Percentiles rank a stretch among this genome's conserved stretches.
Conservation (phyloP, 805 yeast genomes). For the Myxozyma udenii region DNA sequence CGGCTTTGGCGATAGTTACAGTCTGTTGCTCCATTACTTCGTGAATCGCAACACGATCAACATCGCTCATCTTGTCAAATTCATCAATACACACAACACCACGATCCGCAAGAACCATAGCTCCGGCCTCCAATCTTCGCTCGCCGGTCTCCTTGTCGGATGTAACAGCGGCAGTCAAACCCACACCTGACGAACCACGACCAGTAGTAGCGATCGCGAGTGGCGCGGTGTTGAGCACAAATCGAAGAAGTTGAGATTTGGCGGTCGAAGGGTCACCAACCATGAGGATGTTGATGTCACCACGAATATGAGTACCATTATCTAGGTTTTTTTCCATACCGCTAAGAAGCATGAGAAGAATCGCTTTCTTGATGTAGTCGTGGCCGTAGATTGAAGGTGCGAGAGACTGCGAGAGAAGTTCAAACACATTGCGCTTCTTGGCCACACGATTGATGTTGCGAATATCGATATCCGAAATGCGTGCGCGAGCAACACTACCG, state of each 20-base stretch:
- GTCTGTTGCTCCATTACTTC: conserved; percentile 99
- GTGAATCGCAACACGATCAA: conserved; percentile 95
- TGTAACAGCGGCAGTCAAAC: conserved; percentile 98
- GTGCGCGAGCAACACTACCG: conserved; percentile 63
- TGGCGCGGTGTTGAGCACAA: conserved; percentile 91
- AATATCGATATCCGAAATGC: conserved; percentile 74
- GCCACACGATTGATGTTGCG: conserved; percentile 80
- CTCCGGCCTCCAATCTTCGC: conserved; percentile 95
- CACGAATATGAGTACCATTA: conserved; percentile 95
- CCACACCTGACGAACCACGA: conserved; percentile 99
- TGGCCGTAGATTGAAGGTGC: conserved; percentile 97
- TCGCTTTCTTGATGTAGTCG: conserved; percentile 86
- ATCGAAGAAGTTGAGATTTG: conserved; percentile 90
- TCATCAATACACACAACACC: conserved; percentile 98
- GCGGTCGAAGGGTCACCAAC: conserved; percentile 99
- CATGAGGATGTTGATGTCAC: conserved; percentile 93
- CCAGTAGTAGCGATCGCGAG: conserved; percentile 98
- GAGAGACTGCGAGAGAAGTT: conserved; percentile 73
- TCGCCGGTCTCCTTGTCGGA: conserved; percentile 96
- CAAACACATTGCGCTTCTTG: conserved; percentile 68
- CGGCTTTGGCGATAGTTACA: conserved; percentile 96
- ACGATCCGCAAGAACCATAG: conserved; percentile 96
- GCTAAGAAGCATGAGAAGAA: conserved; percentile 83
- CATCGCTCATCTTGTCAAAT: conserved; percentile 96
- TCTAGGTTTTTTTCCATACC: conserved; percentile 92